phyloP scores from a whole-genome alignment of 257 asterid species.

The Solanum sparsipilum region DNA sequence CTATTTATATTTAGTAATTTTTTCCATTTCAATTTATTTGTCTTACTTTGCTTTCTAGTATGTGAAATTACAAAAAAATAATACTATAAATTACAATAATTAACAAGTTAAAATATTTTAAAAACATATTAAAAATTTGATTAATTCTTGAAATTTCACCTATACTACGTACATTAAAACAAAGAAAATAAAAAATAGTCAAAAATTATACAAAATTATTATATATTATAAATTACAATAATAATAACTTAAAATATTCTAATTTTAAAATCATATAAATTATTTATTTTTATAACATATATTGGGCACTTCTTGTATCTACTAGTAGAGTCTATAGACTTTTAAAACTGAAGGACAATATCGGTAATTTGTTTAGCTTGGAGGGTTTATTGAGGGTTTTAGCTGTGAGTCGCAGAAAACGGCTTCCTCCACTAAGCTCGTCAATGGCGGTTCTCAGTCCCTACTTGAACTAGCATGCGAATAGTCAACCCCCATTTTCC shows the following conservation, averaged over 20 bases:
- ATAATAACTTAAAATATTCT: no score
- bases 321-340: neutral
- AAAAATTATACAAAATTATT: no score
- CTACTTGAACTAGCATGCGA: neutral
- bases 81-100: neutral
- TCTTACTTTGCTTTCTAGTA: neutral
- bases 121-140: no score
- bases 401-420: neutral
- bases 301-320: no score
- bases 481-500: neutral
- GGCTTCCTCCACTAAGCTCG: conserved; percentile 29
- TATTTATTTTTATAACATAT: no score
- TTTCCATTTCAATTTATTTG: no score
- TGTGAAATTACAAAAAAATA: neutral
- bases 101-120: neutral
- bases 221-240: no score
- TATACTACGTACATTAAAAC: no score
- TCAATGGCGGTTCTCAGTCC: conserved; percentile 30
- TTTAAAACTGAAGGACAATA: neutral
- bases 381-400: conserved; percentile 64
- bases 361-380: neutral
- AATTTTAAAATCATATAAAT: no score
- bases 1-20: neutral
- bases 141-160: no score
- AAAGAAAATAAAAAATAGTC: no score